Conservation (phyloP, 73 alveolate species). For the Paramecium tetraurelia region DNA sequence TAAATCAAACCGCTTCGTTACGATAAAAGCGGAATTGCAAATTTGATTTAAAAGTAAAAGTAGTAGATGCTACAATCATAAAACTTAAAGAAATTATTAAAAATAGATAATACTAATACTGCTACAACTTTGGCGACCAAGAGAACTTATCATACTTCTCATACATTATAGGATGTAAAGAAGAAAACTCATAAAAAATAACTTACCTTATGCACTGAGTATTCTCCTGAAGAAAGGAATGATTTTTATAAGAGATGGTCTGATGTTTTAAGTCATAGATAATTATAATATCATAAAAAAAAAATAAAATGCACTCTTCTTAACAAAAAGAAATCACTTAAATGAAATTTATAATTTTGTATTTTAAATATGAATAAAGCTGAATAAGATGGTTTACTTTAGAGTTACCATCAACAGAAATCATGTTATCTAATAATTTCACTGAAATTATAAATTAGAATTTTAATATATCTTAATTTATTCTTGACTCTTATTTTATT, state of each 20-base stretch:
- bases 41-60: not conserved
- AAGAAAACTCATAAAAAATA: not conserved
- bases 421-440: not conserved
- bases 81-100: not conserved
- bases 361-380: not conserved
- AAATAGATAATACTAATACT: not conserved
- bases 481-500: not conserved
- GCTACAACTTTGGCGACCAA: not conserved
- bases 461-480: too few species aligned
- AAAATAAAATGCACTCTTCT: constrained; percentile 18
- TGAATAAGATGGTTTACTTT: not conserved
- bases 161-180: not conserved
- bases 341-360: not conserved
- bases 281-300: not conserved
- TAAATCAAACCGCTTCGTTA: not conserved
- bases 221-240: not conserved
- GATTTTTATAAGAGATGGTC: constrained; percentile 27
- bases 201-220: not conserved
- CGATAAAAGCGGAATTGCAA: constrained; percentile 1
- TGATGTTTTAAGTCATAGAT: constrained; percentile 23
- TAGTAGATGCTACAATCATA: not conserved
- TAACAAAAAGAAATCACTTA: constrained; percentile 33
- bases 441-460: too few species aligned
- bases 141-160: not conserved
- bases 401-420: too few species aligned